Evolutionary conservation across 1,284 basidiomycete genomes (phyloP), one percentile per base, ranked within the genome.

Genomic region (Golubevia sp.): DNA sequence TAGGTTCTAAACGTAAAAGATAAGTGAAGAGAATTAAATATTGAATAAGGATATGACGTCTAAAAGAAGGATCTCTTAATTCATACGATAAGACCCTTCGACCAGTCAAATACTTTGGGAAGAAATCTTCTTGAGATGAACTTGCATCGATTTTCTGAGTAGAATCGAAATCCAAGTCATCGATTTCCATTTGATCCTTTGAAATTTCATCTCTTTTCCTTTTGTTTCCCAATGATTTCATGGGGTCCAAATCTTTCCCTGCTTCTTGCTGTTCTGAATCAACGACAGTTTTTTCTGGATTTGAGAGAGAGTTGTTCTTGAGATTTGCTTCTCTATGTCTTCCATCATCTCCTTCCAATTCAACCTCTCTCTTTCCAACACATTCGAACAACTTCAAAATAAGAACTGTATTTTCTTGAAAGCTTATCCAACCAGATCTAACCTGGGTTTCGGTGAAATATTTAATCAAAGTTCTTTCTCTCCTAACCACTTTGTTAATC

Each of bases 21-120:
- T 75, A 83, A 55, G 81, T 78, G 56, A 81, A 76, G 20, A 79
- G 60, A 23, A 83, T 72, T 18, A 83, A 62, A 63, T 73, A 77
- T 57, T 83, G 80, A 1, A 77, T 63, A 50, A 83, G 62, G 18
- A 81, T 61, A 56, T 83, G 80, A 38, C 76, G 71, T 25, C 78
- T 70, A 59, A 83, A 83, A 2, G 62, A 64, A 1, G 67, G 59
- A 62, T 79, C 71, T 2, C 67, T 64, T 25, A 81, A 68, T 58
- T 82, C 74, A 64, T 80, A 82, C 38, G 71, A 68, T 54, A 83
- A 72, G 24, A 83, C 58, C 21, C 68, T 67, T 6, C 69, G 67
- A 1, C 76, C 74, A 2, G 72, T 76, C 18, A 81, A 64, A 52
- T 66, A 79, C 1, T 74, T 75, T 0, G 80, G 80, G 57, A 76